phyloP scores from a whole-genome alignment of 2,329 filamentous ascomycete genomes.

The Thermomyces lanuginosus region DNA sequence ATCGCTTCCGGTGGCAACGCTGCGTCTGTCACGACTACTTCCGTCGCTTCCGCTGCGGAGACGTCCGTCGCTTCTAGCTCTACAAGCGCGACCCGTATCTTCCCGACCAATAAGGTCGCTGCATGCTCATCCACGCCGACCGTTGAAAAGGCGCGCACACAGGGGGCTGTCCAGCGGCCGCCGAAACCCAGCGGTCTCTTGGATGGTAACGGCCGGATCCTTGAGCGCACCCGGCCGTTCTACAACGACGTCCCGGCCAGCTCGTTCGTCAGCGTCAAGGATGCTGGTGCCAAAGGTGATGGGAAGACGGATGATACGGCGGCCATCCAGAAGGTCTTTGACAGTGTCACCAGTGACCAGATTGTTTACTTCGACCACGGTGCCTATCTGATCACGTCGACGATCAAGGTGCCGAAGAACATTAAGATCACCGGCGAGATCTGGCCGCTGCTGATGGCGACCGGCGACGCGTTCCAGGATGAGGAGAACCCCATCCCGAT shows the following conservation, averaged over 20 bases:
- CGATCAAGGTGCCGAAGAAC: constrained; percentile 49
- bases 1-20: background rate
- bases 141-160: constrained; percentile 32
- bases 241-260: constrained; percentile 53
- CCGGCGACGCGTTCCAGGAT: constrained; percentile 57
- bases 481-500: constrained; percentile 63
- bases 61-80: too few species aligned
- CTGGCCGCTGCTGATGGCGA: constrained; percentile 78
- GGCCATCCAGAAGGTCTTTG: constrained; percentile 62
- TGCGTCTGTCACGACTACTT: background rate
- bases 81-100: too few species aligned
- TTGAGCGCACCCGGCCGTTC: constrained; percentile 76
- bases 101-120: too few species aligned
- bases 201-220: constrained; percentile 49
- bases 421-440: constrained; percentile 82
- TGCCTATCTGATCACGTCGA: constrained; percentile 44
- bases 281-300: constrained; percentile 70
- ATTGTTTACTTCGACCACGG: constrained; percentile 51
- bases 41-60: constrained; percentile 1
- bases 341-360: constrained; percentile 44
- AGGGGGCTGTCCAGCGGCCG: constrained; percentile 40
- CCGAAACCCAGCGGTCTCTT: constrained; percentile 53
- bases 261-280: constrained; percentile 69
- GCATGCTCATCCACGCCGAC: too few species aligned
- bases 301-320: constrained; percentile 74